phyloP scores from a whole-genome alignment of 345 rosid species.

The Nephelium lappaceum region DNA sequence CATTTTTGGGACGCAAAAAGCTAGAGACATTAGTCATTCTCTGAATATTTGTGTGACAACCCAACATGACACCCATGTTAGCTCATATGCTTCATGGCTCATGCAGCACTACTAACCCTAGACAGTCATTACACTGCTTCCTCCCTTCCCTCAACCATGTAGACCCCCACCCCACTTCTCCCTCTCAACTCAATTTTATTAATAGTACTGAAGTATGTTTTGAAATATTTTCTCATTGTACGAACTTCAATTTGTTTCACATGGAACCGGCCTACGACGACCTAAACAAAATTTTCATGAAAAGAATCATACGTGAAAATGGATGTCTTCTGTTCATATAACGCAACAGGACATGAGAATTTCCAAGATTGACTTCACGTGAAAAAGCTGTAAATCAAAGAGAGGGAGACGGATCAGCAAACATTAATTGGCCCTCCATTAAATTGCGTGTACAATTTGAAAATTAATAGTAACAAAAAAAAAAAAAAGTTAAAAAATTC shows the following conservation, averaged over 20 bases:
- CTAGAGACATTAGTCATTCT: neutral
- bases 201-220: neutral
- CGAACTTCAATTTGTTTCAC: neutral
- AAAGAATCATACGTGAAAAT: neutral
- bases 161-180: conserved; percentile 10
- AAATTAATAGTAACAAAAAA: neutral
- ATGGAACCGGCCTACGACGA: neutral
- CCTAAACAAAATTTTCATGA: neutral
- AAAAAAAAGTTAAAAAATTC: neutral
- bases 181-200: neutral
- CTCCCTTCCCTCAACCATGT: conserved; percentile 11
- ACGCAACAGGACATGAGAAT: neutral
- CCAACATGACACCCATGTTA: conserved; percentile 19
- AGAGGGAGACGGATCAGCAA: neutral
- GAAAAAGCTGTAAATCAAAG: neutral
- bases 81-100: conserved; percentile 23
- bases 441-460: conserved; percentile 2
- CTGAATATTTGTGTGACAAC: conserved; percentile 9
- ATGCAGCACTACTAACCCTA: conserved; percentile 8
- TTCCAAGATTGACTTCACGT: neutral
- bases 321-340: neutral
- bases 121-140: neutral
- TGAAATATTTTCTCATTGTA: neutral
- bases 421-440: neutral
- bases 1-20: neutral